phyloP scores from a whole-genome alignment of 768 basidiomycete species.

The Vararia minispora region DNA sequence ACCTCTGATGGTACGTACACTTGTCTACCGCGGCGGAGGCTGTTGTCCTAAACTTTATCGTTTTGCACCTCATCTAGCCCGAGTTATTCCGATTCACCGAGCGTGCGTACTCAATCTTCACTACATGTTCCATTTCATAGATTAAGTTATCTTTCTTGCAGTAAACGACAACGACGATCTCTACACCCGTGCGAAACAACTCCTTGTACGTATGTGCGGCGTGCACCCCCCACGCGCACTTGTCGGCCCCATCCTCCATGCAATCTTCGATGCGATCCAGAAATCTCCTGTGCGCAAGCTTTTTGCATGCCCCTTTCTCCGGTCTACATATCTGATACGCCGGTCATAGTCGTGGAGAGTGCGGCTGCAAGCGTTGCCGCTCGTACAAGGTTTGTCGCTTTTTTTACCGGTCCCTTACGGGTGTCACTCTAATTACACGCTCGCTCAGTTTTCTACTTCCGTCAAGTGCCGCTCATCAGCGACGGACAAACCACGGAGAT shows the following conservation, averaged over 20 bases:
- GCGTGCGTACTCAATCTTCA: no score
- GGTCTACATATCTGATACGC: slow-evolving; percentile 5
- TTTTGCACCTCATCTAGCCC: slow-evolving; percentile 31
- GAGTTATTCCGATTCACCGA: slow-evolving; percentile 71
- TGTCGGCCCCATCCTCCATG: slow-evolving; percentile 56
- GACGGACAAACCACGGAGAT: slow-evolving; percentile 71
- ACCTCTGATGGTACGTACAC: slow-evolving; percentile 55
- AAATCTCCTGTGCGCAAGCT: slow-evolving; percentile 49
- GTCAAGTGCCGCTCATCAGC: slow-evolving; percentile 70
- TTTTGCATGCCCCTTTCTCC: background rate
- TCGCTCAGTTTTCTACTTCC: slow-evolving; percentile 69
- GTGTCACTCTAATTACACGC: background rate
- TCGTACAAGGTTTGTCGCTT: slow-evolving; percentile 51
- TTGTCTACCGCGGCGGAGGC: no score
- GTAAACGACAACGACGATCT: slow-evolving; percentile 72
- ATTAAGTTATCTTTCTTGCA: slow-evolving; percentile 16
- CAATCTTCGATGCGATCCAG: slow-evolving; percentile 68
- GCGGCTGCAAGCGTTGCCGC: slow-evolving; percentile 73
- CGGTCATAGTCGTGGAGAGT: slow-evolving; percentile 70
- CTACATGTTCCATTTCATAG: no score
- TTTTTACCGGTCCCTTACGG: background rate
- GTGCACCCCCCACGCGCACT: slow-evolving; percentile 66
- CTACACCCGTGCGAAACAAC: slow-evolving; percentile 46
- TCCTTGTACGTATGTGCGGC: slow-evolving; percentile 79
- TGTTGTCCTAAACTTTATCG: slow-evolving; percentile 4